These are phyloP conservation scores for Rasamsonia emersonii DNA, from an alignment of 2,329 filamentous ascomycete genomes.

Conservation along the genomic window DNA sequence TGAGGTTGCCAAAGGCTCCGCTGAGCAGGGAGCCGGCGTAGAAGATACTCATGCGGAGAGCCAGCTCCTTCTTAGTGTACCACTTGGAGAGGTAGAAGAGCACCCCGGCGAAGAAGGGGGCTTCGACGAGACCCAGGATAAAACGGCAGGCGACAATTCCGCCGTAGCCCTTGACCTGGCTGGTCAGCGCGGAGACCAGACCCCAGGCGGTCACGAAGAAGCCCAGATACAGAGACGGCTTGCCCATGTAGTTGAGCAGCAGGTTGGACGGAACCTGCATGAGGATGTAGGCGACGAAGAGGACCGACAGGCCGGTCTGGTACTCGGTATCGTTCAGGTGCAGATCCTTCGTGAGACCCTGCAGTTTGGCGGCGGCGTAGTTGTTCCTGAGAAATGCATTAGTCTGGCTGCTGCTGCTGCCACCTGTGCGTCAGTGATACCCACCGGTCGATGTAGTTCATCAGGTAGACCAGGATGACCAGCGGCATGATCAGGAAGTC, in stretches of 20 bases:
- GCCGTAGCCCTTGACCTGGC: slow-evolving; percentile 33
- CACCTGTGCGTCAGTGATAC: no score
- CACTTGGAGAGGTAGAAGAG: slow-evolving; percentile 44
- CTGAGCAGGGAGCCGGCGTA: slow-evolving; percentile 44
- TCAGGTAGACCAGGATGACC: slow-evolving; percentile 34
- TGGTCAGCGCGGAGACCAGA: slow-evolving; percentile 36
- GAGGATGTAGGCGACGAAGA: slow-evolving; percentile 38
- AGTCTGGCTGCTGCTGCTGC: no score
- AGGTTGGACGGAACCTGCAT: slow-evolving; percentile 42
- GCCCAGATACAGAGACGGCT: slow-evolving; percentile 36
- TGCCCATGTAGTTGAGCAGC: slow-evolving; percentile 34
- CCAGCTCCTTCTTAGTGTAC: slow-evolving; percentile 47
- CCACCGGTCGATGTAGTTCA: slow-evolving; percentile 39
- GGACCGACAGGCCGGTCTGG: slow-evolving; percentile 34
- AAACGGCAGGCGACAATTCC: slow-evolving; percentile 39
- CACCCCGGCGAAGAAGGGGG: slow-evolving; percentile 39
- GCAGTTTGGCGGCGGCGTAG: slow-evolving; percentile 36
- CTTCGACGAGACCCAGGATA: slow-evolving; percentile 40
- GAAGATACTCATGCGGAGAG: slow-evolving; percentile 44
- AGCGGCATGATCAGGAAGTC: slow-evolving; percentile 33
- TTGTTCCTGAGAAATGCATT: slow-evolving; percentile 35
- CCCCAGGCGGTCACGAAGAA: slow-evolving; percentile 40
- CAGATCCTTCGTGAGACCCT: slow-evolving; percentile 33
- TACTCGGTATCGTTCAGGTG: slow-evolving; percentile 27
- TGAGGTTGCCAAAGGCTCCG: slow-evolving; percentile 46